Evolutionary conservation across 768 basidiomycete genomes (phyloP), one percentile per base, ranked within the genome.

Genomic region (Chiua virens): DNA sequence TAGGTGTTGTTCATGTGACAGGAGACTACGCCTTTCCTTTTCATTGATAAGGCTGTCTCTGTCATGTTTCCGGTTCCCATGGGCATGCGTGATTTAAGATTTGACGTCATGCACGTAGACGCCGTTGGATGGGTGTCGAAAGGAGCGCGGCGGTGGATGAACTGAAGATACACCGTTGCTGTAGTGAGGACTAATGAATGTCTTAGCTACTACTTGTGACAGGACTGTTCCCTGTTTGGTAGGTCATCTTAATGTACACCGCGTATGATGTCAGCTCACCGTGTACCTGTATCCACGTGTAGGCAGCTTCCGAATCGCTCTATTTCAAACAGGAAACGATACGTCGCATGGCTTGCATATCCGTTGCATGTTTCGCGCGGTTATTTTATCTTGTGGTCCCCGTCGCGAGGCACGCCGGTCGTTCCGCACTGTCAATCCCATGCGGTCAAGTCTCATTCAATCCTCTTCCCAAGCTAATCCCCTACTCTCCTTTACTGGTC

Each of bases 181-280:
- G 34, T 34, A 17, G 34, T 17, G 34, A 34, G 17, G 34, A 17
- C 34, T 17, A 34, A 34, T 17, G 15, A 17, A 34, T 34, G 15
- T 17, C 15, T 17, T 17, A 34, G 30, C 13, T 30, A 30, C 30
- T 13, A 14, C 30, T 2, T 14, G 11, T 14, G 5, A 14, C 13
- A 27, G 47, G 44, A 44, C 56, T 49, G 49, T 55, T 42, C 30
- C 34, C 9, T 10, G 37, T 46, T 45, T 32, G 60, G 56, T 41
- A 49, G 18, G 42, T 34, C n/a, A 10, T 43, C 4, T 30, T 11
- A 30, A 30, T 30, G 21, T 49, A 17, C 15, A 42, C 17, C 42
- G 8, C 8, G n/a, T 22, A 34, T 22, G 10, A n/a, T 23, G 22
- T n/a, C 21, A 17, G 30, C 40, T 11, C 5, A 40, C 34, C 6